phyloP scores from a whole-genome alignment of 2,329 filamentous ascomycete genomes.

The Kalmusia sp. region DNA sequence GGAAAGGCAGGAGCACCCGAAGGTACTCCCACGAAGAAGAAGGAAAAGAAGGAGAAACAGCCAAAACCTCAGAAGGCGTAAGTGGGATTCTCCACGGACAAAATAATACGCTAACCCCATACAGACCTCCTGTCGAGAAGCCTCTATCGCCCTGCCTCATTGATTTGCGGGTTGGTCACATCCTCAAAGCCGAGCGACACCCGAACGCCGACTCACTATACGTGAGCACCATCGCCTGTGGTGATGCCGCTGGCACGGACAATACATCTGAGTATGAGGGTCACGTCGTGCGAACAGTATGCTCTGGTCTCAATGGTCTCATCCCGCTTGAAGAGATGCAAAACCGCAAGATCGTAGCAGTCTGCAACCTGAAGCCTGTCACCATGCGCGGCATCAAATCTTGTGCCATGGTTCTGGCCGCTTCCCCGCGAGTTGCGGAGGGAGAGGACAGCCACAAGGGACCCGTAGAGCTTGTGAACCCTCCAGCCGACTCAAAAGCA shows the following conservation, averaged over 20 bases:
- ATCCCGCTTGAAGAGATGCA: constrained; percentile 97
- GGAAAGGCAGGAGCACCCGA: constrained; percentile 52
- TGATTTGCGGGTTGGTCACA: constrained; percentile 95
- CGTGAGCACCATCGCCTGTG: constrained; percentile 94
- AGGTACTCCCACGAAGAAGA: constrained; percentile 61
- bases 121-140: constrained; percentile 66
- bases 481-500: constrained; percentile 78
- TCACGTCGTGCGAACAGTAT: constrained; percentile 91
- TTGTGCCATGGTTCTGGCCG: constrained; percentile 90
- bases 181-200: constrained; percentile 93
- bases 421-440: constrained; percentile 81
- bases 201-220: constrained; percentile 96
- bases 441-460: constrained; percentile 86
- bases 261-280: constrained; percentile 93
- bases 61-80: constrained; percentile 70
- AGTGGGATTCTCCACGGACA: constrained; percentile 10
- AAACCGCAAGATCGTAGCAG: constrained; percentile 89
- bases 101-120: constrained; percentile 30
- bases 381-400: constrained; percentile 94
- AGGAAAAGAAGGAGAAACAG: constrained; percentile 90
- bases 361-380: constrained; percentile 98
- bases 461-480: constrained; percentile 89
- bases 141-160: constrained; percentile 85
- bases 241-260: constrained; percentile 82
- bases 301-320: constrained; percentile 93